Base-by-base conservation (phyloP, 176 grass and related monocot genomes). In the Elaeis guineensis region DNA sequence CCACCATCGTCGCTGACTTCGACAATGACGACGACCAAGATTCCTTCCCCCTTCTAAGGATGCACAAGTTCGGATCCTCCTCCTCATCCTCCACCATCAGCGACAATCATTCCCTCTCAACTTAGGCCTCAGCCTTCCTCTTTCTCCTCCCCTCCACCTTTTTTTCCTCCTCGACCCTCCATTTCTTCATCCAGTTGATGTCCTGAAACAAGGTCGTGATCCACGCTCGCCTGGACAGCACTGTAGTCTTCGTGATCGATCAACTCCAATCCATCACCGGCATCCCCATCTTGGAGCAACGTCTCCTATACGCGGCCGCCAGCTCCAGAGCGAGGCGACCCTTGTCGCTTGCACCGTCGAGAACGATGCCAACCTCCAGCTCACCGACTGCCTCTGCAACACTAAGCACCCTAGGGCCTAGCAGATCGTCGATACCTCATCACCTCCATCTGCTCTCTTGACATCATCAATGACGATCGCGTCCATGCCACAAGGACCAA, bases 151-250 rank as follows among this genome's bases (percentile, higher is more conserved):
- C n/a, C n/a, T n/a, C n/a, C n/a, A n/a, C n/a, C n/a, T n/a, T 52
- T 4, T 44, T n/a, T 19, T 25, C 17, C 55, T 17, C 57, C 56
- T 71, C 63, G 17, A 7, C 58, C 21, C 11, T 79, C 22, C 84
- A 98, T 48, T 98, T 98, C 84, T 98, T 98, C 59, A 82, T 98
- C 9, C 88, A 88, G 26, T 75, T 48, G 39, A 61, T 79, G 44
- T 82, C 79, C 8, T 81, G 84, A 16, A 77, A 62, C 58, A 98
- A 81, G 65, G 72, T 92, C 56, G 79, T 84, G 61, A 76, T 98
- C 62, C 88, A 89, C 55, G 88, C 82, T 1, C 21, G 23, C 32
- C 28, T 49, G 4, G 75, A 79, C 12, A 88, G 89, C 25, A 83
- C 88, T 9, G 67, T 98, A 18, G 76, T 55, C 15, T 72, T 28